Conservation (phyloP, 1,284 basidiomycete species). For the Ustilago trichophora region DNA sequence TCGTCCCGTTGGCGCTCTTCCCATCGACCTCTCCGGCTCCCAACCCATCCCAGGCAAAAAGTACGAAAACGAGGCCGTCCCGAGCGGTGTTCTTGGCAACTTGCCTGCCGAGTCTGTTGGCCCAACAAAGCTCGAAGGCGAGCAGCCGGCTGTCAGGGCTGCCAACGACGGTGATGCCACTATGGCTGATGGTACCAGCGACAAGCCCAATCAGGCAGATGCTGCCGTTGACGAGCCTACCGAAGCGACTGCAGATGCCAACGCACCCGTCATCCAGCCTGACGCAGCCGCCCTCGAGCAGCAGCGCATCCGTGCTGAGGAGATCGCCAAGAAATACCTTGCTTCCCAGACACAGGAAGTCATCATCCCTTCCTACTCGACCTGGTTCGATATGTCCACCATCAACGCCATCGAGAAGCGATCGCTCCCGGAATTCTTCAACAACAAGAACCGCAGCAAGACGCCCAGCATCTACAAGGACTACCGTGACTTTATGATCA, state of each 20-base stretch:
- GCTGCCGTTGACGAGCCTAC: constrained; percentile 75
- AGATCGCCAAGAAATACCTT: constrained; percentile 90
- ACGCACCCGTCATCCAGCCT: constrained; percentile 42
- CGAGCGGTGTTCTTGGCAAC: constrained; percentile 61
- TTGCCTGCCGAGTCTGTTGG: constrained; percentile 49
- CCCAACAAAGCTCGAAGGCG: constrained; percentile 27
- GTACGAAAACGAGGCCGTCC: constrained; percentile 63
- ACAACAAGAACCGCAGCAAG: constrained; percentile 84
- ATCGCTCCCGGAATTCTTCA: constrained; percentile 98
- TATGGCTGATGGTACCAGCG: constrained; percentile 48
- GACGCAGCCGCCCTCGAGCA: constrained; percentile 82
- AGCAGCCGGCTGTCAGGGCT: constrained; percentile 37
- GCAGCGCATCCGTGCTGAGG: constrained; percentile 79
- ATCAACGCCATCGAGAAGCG: constrained; percentile 91
- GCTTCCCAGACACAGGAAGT: constrained; percentile 92
- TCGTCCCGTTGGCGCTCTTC: constrained; percentile 57
- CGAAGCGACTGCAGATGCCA: constrained; percentile 75
- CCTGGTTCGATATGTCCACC: constrained; percentile 96
- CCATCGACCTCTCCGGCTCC: constrained; percentile 62
- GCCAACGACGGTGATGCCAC: constrained; percentile 56
- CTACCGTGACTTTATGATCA: constrained; percentile 99
- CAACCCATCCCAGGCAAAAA: constrained; percentile 63
- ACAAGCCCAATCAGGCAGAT: constrained; percentile 46
- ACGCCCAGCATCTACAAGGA: constrained; percentile 98
- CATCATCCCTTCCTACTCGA: constrained; percentile 94